These are phyloP conservation scores for Artemisia argyi DNA, from an alignment of 129 eudicot genomes.

Conservation along the genomic window DNA sequence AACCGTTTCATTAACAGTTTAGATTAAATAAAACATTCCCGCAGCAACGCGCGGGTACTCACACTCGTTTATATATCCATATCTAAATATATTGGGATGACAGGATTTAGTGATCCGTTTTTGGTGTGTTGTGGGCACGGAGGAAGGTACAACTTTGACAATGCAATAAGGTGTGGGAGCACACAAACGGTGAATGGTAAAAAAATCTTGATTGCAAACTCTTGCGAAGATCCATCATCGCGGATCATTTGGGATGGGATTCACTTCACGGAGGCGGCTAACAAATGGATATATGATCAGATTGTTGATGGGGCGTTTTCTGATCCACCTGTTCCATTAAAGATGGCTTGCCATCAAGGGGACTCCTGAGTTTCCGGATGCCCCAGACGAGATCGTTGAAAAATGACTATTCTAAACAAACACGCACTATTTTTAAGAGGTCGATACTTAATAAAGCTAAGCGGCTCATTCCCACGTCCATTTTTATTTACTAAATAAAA, in stretches of 20 bases:
- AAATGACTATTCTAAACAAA: too few species aligned
- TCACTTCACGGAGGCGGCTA: slow-evolving; percentile 31
- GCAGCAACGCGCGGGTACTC: too few species aligned
- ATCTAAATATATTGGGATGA: slow-evolving; percentile 3
- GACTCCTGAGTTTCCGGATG: too few species aligned
- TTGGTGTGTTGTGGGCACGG: slow-evolving; percentile 81
- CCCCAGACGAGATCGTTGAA: too few species aligned
- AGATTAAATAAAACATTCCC: too few species aligned
- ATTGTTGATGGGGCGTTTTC: slow-evolving; percentile 67
- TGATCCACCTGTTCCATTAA: slow-evolving; percentile 61
- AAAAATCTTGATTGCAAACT: slow-evolving; percentile 41
- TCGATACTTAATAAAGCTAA: too few species aligned
- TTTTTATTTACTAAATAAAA: too few species aligned
- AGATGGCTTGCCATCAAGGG: slow-evolving; percentile 40
- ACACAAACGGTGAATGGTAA: slow-evolving; percentile 51
- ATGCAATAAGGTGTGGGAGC: slow-evolving; percentile 53
- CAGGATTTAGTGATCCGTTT: slow-evolving; percentile 82
- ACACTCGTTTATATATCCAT: too few species aligned
- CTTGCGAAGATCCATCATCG: slow-evolving; percentile 60
- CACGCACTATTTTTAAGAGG: too few species aligned
- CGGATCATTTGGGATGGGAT: slow-evolving; percentile 70
- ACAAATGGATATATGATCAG: slow-evolving; percentile 69
- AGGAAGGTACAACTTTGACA: slow-evolving; percentile 73
- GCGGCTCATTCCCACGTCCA: too few species aligned
- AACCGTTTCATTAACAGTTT: too few species aligned